Evolutionary conservation across 164 flowering plant species (phyloP).

Genomic region (Vitis rupestris): DNA sequence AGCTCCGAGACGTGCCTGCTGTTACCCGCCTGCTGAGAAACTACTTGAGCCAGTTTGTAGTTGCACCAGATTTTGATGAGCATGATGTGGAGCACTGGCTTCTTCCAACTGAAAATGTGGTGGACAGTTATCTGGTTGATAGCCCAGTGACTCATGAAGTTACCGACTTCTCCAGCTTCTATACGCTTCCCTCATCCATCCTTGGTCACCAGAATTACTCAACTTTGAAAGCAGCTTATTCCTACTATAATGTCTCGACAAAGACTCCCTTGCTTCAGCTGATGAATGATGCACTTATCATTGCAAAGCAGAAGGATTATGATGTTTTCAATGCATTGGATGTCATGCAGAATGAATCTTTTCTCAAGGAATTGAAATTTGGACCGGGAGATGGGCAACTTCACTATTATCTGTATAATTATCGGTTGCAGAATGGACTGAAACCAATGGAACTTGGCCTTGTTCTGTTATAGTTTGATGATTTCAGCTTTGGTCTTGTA

Average conservation of each 20-base stretch:
- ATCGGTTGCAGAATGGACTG: conserved; percentile 17
- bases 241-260: conserved; percentile 23
- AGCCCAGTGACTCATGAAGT: conserved; percentile 28
- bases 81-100: conserved; percentile 31
- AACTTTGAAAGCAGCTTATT: conserved; percentile 28
- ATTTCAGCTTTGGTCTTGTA: neutral
- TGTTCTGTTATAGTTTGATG: conserved; percentile 21
- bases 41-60: conserved; percentile 22
- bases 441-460: conserved; percentile 30
- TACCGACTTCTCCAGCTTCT: conserved; percentile 31
- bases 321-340: conserved; percentile 35
- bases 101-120: conserved; percentile 19
- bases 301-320: conserved; percentile 22
- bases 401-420: conserved; percentile 34
- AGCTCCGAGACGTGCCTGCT: conserved; percentile 31
- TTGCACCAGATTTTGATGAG: conserved; percentile 29
- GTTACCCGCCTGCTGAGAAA: conserved; percentile 19
- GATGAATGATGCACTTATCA: conserved; percentile 25
- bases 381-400: conserved; percentile 36
- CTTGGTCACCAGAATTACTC: conserved; percentile 27
- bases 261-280: conserved; percentile 27
- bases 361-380: conserved; percentile 32
- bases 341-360: conserved; percentile 27
- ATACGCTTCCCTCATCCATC: conserved; percentile 29
- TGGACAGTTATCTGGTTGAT: conserved; percentile 28